phyloP scores from a whole-genome alignment of 352 stramenopile species.

The Phytophthora meadii region DNA sequence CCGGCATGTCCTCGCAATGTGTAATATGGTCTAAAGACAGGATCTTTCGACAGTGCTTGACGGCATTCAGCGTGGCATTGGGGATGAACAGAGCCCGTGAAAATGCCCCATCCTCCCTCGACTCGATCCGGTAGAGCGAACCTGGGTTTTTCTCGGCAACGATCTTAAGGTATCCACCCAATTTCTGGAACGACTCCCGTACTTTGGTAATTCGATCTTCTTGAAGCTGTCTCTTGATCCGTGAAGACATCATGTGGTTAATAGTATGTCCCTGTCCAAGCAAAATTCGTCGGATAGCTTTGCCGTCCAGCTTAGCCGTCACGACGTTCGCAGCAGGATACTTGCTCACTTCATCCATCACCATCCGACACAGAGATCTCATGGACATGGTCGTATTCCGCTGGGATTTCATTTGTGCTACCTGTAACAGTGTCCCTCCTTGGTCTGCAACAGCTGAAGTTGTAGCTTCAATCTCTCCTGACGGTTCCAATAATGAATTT shows the following conservation, averaged over 20 bases:
- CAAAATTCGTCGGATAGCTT: slow-evolving; percentile 75
- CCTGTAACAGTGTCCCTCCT: slow-evolving; percentile 4
- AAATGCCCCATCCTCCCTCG: slow-evolving; percentile 55
- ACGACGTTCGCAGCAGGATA: slow-evolving; percentile 63
- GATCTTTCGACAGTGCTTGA: slow-evolving; percentile 69
- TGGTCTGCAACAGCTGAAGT: neutral
- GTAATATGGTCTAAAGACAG: slow-evolving; percentile 68
- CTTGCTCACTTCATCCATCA: slow-evolving; percentile 71
- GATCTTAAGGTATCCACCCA: slow-evolving; percentile 65
- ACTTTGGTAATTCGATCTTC: slow-evolving; percentile 65
- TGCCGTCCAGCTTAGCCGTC: slow-evolving; percentile 79
- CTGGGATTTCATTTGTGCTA: slow-evolving; percentile 39
- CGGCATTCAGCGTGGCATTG: slow-evolving; percentile 53
- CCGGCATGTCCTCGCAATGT: slow-evolving; percentile 42
- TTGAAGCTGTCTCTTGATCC: slow-evolving; percentile 79
- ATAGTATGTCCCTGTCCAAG: slow-evolving; percentile 75
- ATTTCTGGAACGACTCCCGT: slow-evolving; percentile 70
- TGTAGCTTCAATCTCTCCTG: neutral
- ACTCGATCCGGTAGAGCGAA: slow-evolving; percentile 65
- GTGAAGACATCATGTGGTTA: slow-evolving; percentile 86
- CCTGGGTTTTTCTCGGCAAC: slow-evolving; percentile 75
- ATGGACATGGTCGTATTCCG: slow-evolving; percentile 86
- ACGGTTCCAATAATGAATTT: neutral
- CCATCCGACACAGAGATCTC: slow-evolving; percentile 77
- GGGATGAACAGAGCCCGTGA: slow-evolving; percentile 72